Evolutionary conservation across 2,329 filamentous ascomycete genomes (phyloP).

Genomic region (Ophiostoma sp.): DNA sequence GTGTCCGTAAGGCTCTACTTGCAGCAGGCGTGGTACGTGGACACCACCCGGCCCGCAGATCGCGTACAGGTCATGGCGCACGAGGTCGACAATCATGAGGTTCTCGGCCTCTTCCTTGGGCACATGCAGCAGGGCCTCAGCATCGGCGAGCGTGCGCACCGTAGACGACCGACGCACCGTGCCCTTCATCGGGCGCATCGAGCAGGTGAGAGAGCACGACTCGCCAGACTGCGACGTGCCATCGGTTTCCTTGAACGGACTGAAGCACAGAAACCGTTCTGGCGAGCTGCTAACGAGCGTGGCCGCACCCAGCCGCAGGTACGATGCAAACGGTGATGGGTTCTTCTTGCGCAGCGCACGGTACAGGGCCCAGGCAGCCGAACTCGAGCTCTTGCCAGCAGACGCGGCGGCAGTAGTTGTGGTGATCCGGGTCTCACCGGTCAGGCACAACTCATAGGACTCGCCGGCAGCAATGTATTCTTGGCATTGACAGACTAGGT

Average conservation of each 20-base stretch:
- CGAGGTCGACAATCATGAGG: constrained; percentile 94
- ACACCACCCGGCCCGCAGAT: constrained; percentile 72
- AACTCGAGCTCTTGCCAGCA: background rate
- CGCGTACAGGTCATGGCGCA: constrained; percentile 88
- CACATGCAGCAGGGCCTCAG: constrained; percentile 65
- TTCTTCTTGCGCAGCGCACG: constrained; percentile 63
- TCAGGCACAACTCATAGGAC: constrained; percentile 82
- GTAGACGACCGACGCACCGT: constrained; percentile 73
- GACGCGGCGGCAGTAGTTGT: background rate
- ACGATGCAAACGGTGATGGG: constrained; percentile 80
- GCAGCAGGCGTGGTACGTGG: constrained; percentile 68
- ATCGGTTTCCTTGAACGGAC: background rate
- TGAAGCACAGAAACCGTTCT: constrained; percentile 66
- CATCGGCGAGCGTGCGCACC: constrained; percentile 63
- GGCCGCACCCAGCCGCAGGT: constrained; percentile 61
- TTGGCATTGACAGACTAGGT: constrained; percentile 64
- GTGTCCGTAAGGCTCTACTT: constrained; percentile 83
- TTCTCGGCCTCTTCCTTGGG: constrained; percentile 94
- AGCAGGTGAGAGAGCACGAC: constrained; percentile 42
- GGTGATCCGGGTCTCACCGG: constrained; percentile 63
- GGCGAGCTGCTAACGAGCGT: constrained; percentile 80
- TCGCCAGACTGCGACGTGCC: too few relatives aligned
- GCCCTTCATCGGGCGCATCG: constrained; percentile 93
- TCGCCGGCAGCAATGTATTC: constrained; percentile 67
- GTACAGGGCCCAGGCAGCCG: constrained; percentile 62